Base-by-base conservation (phyloP, 2,329 filamentous ascomycete genomes). In the Trichoderma arundinaceum region DNA sequence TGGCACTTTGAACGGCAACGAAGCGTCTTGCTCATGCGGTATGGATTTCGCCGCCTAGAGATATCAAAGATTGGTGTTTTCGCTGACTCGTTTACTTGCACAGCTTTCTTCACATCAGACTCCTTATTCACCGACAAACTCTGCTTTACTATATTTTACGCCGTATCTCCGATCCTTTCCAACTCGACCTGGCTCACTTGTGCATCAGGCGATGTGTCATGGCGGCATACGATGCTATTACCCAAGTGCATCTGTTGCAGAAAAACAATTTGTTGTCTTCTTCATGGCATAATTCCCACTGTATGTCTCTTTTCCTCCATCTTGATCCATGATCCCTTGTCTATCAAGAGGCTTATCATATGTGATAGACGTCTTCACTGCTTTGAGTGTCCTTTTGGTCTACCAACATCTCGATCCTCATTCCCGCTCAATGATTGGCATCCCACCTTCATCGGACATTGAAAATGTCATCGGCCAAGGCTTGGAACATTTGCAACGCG, bases 261-360 rank as follows among this genome's bases (percentile, higher is more conserved):
- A 38, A 62, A n/a, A 17, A 62, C 12, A 62, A 62, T 9, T 15
- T 38, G 7, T 2, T 62, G n/a, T 62, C 59, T 35, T 62, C 59
- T n/a, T 62, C 59, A 22, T 62, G 59, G 59, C 59, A 62, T 9
- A 62, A 62, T 48, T 62, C 59, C 44, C 59, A 62, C 8, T 62
- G 59, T 62, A n/a, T 22, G 59, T 52, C 35, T 35, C 1, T 19
- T 35, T 8, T 13, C 57, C 15, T 32, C 19, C 12, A 44, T 7
- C 17, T 32, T 22, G 3, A 1, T 3, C 8, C 8, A 10, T 6
- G 9, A 38, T 5, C 49, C 35, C 1, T 15, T 5, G 19, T 53
- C 17, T 2, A 12, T 17, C n/a, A 17, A 48, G 2, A 17, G 17
- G 15, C 19, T 51, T 13, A 41, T 52, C 6, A 35, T 22, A 2